Evolutionary conservation across 1,284 basidiomycete species (phyloP).

Genomic region (Sanghuangporus baumii): DNA sequence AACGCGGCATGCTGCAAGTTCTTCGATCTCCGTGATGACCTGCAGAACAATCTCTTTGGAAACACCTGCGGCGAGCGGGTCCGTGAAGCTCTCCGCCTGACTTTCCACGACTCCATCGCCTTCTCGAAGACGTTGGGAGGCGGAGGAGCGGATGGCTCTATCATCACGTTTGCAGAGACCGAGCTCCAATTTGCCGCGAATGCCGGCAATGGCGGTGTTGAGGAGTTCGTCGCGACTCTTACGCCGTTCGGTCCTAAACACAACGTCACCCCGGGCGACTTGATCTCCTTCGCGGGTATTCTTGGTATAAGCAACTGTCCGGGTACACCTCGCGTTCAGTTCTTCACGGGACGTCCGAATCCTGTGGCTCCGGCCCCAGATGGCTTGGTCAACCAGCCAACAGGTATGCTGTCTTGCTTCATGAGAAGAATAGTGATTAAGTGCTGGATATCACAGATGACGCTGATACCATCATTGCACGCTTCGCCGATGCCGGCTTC

Average conservation of each 20-base stretch:
- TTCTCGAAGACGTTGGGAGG: constrained; percentile 26
- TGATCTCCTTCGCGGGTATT: constrained; percentile 39
- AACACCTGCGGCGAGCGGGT: constrained; percentile 11
- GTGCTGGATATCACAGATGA: constrained; percentile 30
- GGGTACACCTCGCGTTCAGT: constrained; percentile 35
- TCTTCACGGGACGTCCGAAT: constrained; percentile 32
- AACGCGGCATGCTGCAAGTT: constrained; percentile 36
- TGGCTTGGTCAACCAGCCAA: constrained; percentile 7
- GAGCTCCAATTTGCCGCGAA: constrained; percentile 26
- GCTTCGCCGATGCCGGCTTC: constrained; percentile 37
- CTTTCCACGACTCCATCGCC: constrained; percentile 38
- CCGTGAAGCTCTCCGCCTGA: constrained; percentile 17
- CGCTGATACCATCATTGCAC: constrained; percentile 27
- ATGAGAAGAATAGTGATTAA: background rate
- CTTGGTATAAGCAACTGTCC: constrained; percentile 37
- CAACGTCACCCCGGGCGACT: constrained; percentile 33
- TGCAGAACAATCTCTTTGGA: constrained; percentile 26
- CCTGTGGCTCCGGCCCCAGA: constrained; percentile 29
- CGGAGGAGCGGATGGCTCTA: constrained; percentile 33
- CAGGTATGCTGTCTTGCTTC: background rate
- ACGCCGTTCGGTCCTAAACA: constrained; percentile 30
- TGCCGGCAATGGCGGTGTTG: constrained; percentile 23
- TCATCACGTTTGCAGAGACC: constrained; percentile 30
- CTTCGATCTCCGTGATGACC: constrained; percentile 32
- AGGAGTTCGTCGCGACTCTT: constrained; percentile 31